Evolutionary conservation across 768 basidiomycete genomes (phyloP).

Genomic region (Kwoniella sp.): DNA sequence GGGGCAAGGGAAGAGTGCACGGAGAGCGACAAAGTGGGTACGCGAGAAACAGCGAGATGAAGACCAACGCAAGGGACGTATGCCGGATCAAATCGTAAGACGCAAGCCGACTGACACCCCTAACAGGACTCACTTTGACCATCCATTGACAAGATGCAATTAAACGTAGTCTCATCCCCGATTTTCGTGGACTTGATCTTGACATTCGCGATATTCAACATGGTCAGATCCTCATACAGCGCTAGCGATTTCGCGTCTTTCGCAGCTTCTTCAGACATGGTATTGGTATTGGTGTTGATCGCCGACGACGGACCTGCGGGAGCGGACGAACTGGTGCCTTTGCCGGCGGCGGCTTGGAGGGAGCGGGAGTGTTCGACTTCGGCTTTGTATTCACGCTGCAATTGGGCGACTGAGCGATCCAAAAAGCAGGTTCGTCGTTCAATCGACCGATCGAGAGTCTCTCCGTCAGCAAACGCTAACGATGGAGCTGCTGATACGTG

Average conservation of each 20-base stretch:
- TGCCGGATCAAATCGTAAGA: neutral
- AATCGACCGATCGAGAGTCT: too few species aligned
- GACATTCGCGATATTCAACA: constrained; percentile 70
- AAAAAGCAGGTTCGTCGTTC: too few species aligned
- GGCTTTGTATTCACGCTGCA: constrained; percentile 47
- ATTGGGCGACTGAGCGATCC: constrained; percentile 9
- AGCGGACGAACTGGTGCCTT: neutral
- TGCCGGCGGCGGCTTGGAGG: constrained; percentile 26
- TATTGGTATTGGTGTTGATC: constrained; percentile 4
- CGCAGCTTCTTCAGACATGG: constrained; percentile 55
- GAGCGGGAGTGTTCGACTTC: constrained; percentile 46
- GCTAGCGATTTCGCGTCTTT: constrained; percentile 66
- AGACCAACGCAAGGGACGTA: too few species aligned
- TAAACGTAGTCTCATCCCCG: constrained; percentile 66
- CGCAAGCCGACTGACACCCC: too few species aligned
- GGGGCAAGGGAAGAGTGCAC: too few species aligned
- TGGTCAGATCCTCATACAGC: constrained; percentile 85
- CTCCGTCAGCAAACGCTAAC: too few species aligned
- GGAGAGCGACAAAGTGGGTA: too few species aligned
- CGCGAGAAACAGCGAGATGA: too few species aligned
- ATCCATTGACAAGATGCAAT: constrained; percentile 61
- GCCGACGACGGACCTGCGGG: neutral
- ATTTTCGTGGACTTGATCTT: constrained; percentile 60
- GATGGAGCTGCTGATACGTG: too few species aligned
- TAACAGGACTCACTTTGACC: constrained; percentile 49